Evolutionary conservation across 495 filamentous ascomycete species (phyloP).

Genomic region (Clohesyomyces aquaticus): DNA sequence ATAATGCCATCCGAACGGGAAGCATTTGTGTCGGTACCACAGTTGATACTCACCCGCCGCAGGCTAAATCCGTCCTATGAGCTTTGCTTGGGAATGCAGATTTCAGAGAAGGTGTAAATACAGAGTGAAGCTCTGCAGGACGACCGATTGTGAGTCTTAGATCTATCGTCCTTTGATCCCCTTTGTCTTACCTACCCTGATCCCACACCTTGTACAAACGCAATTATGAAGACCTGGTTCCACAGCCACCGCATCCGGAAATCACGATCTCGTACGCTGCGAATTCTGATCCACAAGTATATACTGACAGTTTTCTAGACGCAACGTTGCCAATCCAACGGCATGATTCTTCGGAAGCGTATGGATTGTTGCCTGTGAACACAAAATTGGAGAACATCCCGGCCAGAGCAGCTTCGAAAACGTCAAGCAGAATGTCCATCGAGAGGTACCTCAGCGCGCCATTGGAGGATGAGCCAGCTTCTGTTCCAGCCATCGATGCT

Average conservation of each 20-base stretch:
- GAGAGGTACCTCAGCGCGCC: constrained; percentile 33
- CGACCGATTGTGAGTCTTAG: too few relatives aligned
- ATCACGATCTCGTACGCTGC: constrained; percentile 17
- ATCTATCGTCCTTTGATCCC: background rate
- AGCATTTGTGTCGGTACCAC: constrained; percentile 27
- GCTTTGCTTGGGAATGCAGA: constrained; percentile 10
- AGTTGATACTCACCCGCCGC: constrained; percentile 30
- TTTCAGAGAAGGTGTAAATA: constrained; percentile 25
- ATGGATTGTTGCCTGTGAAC: background rate
- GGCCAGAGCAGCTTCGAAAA: constrained; percentile 26
- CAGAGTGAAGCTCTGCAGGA: constrained; percentile 2
- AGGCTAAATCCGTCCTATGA: constrained; percentile 38
- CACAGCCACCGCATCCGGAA: constrained; percentile 26
- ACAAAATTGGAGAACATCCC: constrained; percentile 6
- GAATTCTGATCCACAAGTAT: too few relatives aligned
- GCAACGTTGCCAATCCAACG: constrained; percentile 7
- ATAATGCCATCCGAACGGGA: constrained; percentile 10
- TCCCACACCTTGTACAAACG: background rate
- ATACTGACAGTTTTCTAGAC: constrained; percentile 8
- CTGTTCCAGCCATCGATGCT: constrained; percentile 33
- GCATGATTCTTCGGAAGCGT: constrained; percentile 10
- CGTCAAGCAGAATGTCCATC: constrained; percentile 32
- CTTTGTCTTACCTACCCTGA: background rate
- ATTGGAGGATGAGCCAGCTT: constrained; percentile 33
- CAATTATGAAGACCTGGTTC: constrained; percentile 30